These are phyloP conservation scores for Phaeoacremonium minimum DNA, from an alignment of 2,329 filamentous ascomycete genomes.

Conservation along the genomic window DNA sequence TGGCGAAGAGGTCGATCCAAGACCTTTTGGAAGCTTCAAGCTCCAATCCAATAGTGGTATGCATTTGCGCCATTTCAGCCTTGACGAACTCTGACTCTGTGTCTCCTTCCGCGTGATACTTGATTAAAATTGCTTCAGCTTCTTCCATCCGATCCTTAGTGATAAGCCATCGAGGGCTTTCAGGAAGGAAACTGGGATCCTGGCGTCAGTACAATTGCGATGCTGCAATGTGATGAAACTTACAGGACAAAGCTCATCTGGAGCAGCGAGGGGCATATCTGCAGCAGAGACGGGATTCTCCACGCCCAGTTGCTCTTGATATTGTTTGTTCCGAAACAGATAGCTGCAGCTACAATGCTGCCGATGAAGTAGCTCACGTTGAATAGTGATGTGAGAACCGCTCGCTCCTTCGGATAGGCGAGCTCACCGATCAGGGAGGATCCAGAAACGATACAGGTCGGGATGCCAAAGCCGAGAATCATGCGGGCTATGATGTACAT, in stretches of 20 bases:
- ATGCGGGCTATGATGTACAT: constrained; percentile 60
- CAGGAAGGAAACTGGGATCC: constrained; percentile 23
- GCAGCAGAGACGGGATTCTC: constrained; percentile 38
- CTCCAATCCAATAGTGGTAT: constrained; percentile 50
- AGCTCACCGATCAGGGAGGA: constrained; percentile 56
- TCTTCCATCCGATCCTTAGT: constrained; percentile 23
- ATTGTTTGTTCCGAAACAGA: constrained; percentile 41
- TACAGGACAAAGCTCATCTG: constrained; percentile 34
- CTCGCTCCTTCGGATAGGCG: constrained; percentile 56
- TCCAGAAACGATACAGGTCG: constrained; percentile 54
- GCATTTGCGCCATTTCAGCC: constrained; percentile 58
- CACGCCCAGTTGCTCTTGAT: constrained; percentile 22
- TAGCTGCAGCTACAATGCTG: constrained; percentile 41
- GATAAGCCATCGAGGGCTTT: constrained; percentile 28
- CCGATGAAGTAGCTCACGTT: constrained; percentile 56
- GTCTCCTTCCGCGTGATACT: constrained; percentile 49
- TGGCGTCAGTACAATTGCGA: no score
- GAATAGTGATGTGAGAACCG: constrained; percentile 54
- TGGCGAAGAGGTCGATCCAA: constrained; percentile 48
- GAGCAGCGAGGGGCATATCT: constrained; percentile 32
- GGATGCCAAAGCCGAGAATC: constrained; percentile 58
- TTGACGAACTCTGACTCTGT: constrained; percentile 45
- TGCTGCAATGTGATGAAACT: constrained; percentile 2
- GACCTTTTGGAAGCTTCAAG: constrained; percentile 42
- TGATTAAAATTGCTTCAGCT: constrained; percentile 23